Conservation (phyloP, 2,329 filamentous ascomycete genomes). For the Helminthosporium solani region DNA sequence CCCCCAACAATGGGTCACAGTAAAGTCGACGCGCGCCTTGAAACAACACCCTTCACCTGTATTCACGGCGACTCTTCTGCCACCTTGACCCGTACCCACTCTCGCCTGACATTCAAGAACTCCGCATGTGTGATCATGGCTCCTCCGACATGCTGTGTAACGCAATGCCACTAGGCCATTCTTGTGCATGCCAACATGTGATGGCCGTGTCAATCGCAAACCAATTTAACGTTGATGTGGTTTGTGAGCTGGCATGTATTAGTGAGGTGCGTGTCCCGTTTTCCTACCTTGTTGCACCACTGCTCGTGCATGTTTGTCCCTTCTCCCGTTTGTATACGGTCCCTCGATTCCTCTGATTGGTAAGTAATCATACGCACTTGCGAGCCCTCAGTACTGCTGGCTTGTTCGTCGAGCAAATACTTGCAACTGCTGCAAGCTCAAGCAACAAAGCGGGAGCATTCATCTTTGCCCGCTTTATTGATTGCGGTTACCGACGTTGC, state of each 20-base stretch:
- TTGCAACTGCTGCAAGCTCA: no score
- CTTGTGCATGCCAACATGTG: slow-evolving; percentile 2
- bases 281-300: slow-evolving; percentile 15
- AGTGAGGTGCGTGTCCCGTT: slow-evolving; percentile 30
- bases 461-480: background rate
- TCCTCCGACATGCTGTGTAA: background rate
- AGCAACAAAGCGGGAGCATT: no score
- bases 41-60: slow-evolving; percentile 23
- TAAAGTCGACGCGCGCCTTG: slow-evolving; percentile 24
- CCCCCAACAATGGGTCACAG: slow-evolving; percentile 21
- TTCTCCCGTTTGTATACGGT: background rate
- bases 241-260: slow-evolving; percentile 15
- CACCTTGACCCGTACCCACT: slow-evolving; percentile 10
- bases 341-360: background rate
- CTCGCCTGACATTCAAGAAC: slow-evolving; percentile 3
- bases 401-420: background rate
- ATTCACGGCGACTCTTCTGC: slow-evolving; percentile 15
- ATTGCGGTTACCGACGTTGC: background rate
- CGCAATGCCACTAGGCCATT: background rate
- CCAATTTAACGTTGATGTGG: slow-evolving; percentile 4
- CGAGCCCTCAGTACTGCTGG: background rate
- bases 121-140: slow-evolving; percentile 2
- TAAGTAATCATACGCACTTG: background rate
- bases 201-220: slow-evolving; percentile 15
- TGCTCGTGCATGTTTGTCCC: slow-evolving; percentile 8